phyloP scores from a whole-genome alignment of 2,329 filamentous ascomycete genomes.

The Cladosporium oxysporum region DNA sequence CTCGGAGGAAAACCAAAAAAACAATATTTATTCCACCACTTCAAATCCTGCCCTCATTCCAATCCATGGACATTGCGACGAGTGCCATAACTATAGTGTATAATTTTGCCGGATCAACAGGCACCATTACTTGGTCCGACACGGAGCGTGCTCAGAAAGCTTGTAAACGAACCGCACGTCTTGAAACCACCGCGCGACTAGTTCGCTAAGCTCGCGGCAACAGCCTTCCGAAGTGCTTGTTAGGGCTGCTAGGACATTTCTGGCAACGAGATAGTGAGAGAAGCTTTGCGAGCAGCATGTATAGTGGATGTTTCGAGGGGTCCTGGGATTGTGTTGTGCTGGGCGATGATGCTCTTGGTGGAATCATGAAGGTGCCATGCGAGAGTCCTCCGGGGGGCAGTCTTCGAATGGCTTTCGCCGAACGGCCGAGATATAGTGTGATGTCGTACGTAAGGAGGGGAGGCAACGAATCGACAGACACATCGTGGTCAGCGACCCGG shows the following conservation, averaged over 20 bases:
- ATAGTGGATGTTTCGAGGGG: background rate
- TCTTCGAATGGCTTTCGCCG: background rate
- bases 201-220: background rate
- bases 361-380: background rate
- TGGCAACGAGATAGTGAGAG: background rate
- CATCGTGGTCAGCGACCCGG: background rate
- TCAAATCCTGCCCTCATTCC: background rate
- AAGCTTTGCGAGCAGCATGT: background rate
- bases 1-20: background rate
- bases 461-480: background rate
- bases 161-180: slow-evolving; percentile 3
- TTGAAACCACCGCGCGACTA: slow-evolving; percentile 10
- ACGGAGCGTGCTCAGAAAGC: slow-evolving; percentile 14
- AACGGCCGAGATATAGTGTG: background rate
- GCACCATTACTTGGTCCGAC: background rate
- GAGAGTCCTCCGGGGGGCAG: background rate
- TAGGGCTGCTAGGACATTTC: background rate
- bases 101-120: background rate
- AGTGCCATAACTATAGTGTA: background rate
- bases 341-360: background rate
- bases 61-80: background rate
- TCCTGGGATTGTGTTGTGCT: background rate
- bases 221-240: slow-evolving; percentile 9
- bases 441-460: background rate
- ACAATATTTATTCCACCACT: background rate